Conservation (phyloP, 2,329 filamentous ascomycete species). For the Sporothrix luriei region DNA sequence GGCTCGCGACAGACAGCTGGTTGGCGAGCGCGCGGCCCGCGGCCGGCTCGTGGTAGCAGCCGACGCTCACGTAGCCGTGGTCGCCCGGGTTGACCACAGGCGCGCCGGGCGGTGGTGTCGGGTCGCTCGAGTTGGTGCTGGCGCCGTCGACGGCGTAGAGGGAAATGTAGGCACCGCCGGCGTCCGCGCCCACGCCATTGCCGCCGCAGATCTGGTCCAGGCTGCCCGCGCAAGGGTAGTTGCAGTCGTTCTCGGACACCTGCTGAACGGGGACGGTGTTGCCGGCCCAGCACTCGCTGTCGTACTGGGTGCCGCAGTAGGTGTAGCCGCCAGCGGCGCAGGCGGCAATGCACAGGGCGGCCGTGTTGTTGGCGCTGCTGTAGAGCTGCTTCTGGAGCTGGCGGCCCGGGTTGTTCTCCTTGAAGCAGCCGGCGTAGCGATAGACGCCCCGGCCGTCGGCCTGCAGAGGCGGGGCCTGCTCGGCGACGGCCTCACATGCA, state of each 20-base stretch:
- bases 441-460: slow-evolving; percentile 51
- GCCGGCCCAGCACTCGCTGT: slow-evolving; percentile 59
- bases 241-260: slow-evolving; percentile 53
- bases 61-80: slow-evolving; percentile 41
- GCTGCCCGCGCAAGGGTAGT: slow-evolving; percentile 55
- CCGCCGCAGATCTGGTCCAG: slow-evolving; percentile 58
- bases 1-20: slow-evolving; percentile 30
- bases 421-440: slow-evolving; percentile 58
- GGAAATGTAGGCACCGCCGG: slow-evolving; percentile 50
- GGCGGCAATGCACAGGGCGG: slow-evolving; percentile 49
- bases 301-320: slow-evolving; percentile 56
- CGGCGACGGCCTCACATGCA: slow-evolving; percentile 53
- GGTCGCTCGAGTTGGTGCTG: slow-evolving; percentile 30
- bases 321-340: slow-evolving; percentile 45
- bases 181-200: slow-evolving; percentile 46
- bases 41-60: slow-evolving; percentile 43
- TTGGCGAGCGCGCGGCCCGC: slow-evolving; percentile 37
- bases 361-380: slow-evolving; percentile 48
- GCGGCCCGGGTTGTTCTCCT: slow-evolving; percentile 58
- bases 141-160: slow-evolving; percentile 49
- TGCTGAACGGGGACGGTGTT: slow-evolving; percentile 49
- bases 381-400: slow-evolving; percentile 52
- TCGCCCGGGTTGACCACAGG: slow-evolving; percentile 45
- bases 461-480: slow-evolving; percentile 56
- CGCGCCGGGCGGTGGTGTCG: slow-evolving; percentile 34